Evolutionary conservation across 2,329 filamentous ascomycete genomes (phyloP), one percentile per base, ranked within the genome.

Genomic region (Didymosphaeria variabile): DNA sequence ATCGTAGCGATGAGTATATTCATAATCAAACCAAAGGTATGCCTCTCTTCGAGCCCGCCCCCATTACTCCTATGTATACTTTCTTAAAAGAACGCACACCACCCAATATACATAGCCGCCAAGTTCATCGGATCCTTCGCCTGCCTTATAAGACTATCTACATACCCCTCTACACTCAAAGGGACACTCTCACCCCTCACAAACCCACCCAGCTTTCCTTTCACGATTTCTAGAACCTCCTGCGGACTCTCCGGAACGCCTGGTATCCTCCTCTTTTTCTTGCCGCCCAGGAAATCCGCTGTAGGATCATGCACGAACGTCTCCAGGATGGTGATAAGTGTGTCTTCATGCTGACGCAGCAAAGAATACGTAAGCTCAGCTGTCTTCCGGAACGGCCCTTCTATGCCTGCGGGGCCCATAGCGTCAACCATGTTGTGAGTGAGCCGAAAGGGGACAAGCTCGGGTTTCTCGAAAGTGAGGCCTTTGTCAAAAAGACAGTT

Each of bases 401-500:
- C 95, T 75, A 95, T 93, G 62, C 94, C 93, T 74, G 96, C 94
- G 23, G 96, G 90, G 5, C 95, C 95, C 89, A 99, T 98, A 12
- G 95, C 96, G 66, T 97, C 92, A 38, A 96, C 88, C 94, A 99
- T 98, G 80, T 99, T 99, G 84, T 97, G 94, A 4, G 95, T 99
- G 45, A 99, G 85, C 17, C 96, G 91, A 84, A 99, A 99, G 1
- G 95, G 96, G 1, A 99, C 95, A 32, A 91, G 85, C 79, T 99
- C 95, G 0, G 95, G 94, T 78, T 96, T 97, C 64, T 93, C 90
- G 75, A 99, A 98, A 0, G 94, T 97, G 44, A 94, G 86, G 1
- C 95, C 95, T 70, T 99, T 99, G 82, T 99, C 96, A 77, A 99
- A 99, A 5, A 99, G 88, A 79, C 96, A 99, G 81, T 99, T 99